Evolutionary conservation across 2,329 filamentous ascomycete genomes (phyloP).

Genomic region (Fusarium staphyleae): DNA sequence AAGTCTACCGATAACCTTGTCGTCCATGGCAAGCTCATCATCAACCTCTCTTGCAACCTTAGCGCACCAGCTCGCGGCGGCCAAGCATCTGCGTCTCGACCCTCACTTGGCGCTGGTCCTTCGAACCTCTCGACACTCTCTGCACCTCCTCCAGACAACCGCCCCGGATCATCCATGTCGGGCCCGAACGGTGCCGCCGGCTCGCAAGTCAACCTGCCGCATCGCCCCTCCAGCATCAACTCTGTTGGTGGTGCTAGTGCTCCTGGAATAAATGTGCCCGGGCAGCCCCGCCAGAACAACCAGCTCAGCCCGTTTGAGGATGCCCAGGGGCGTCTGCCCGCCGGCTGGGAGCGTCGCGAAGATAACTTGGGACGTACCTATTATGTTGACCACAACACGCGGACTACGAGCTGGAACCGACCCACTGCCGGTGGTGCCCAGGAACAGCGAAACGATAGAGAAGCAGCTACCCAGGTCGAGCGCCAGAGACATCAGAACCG

Average conservation of each 20-base stretch:
- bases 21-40: constrained; percentile 95
- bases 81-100: constrained; percentile 54
- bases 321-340: constrained; percentile 87
- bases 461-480: constrained; percentile 92
- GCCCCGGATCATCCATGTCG: constrained; percentile 62
- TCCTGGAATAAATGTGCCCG: constrained; percentile 43
- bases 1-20: constrained; percentile 98
- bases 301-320: constrained; percentile 93
- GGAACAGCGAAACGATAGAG: constrained; percentile 75
- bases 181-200: constrained; percentile 54
- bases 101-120: constrained; percentile 53
- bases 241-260: constrained; percentile 44
- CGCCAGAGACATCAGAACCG: constrained; percentile 93
- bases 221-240: constrained; percentile 57
- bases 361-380: constrained; percentile 96
- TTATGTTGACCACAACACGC: constrained; percentile 97
- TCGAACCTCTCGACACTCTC: constrained; percentile 56
- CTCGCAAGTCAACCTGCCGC: constrained; percentile 52
- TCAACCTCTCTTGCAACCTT: constrained; percentile 94
- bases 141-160: constrained; percentile 54
- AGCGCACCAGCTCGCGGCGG: constrained; percentile 68
- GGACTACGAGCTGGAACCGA: constrained; percentile 95
- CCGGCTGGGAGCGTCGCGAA: constrained; percentile 94
- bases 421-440: constrained; percentile 81
- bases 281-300: constrained; percentile 46